Evolutionary conservation across 257 asterid genomes (phyloP).

Genomic region (Jacaranda copaia): DNA sequence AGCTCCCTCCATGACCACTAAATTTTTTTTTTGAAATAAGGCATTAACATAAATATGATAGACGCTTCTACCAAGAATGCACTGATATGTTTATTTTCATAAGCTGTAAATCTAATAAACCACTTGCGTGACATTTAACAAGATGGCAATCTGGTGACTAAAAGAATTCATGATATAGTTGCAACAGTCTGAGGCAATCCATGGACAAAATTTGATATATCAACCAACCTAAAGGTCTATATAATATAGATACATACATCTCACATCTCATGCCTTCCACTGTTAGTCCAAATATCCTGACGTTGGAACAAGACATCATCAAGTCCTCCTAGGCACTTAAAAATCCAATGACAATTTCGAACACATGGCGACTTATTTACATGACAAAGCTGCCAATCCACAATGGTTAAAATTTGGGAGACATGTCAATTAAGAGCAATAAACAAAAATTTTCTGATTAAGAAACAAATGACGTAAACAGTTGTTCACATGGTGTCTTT

Average conservation of each 20-base stretch:
- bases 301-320: slow-evolving; percentile 20
- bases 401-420: neutral
- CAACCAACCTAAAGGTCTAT: slow-evolving; percentile 11
- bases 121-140: neutral
- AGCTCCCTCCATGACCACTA: too few relatives aligned
- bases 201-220: slow-evolving; percentile 5
- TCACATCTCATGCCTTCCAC: slow-evolving; percentile 6
- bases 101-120: neutral
- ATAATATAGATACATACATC: neutral
- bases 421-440: neutral
- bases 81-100: neutral
- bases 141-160: too few relatives aligned
- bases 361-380: too few relatives aligned
- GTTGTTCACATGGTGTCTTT: neutral
- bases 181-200: slow-evolving; percentile 1
- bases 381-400: too few relatives aligned
- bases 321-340: slow-evolving; percentile 13
- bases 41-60: neutral
- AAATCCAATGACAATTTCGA: too few relatives aligned
- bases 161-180: neutral
- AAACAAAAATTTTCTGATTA: neutral
- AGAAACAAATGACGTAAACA: neutral
- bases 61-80: neutral
- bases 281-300: neutral
- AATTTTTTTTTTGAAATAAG: neutral